These are phyloP conservation scores for Psilocybe azurescens DNA, from an alignment of 768 basidiomycete genomes.

Conservation along the genomic window DNA sequence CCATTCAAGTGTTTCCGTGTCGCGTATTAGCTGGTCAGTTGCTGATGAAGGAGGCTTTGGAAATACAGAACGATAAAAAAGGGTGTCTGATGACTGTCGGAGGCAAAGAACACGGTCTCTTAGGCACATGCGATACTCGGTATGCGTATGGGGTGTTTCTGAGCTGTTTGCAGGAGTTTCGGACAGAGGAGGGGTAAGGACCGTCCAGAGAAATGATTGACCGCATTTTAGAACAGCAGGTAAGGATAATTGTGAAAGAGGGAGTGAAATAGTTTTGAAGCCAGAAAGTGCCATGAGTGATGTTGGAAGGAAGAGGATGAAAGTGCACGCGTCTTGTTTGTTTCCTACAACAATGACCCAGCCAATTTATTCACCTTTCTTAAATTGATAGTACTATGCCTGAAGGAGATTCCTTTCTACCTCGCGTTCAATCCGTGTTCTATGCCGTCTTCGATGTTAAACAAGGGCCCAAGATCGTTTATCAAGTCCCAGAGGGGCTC, in stretches of 20 bases:
- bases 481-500: conserved; percentile 93
- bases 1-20: conserved; percentile 76
- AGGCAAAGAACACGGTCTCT: conserved; percentile 86
- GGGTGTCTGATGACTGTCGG: conserved; percentile 67
- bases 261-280: conserved; percentile 53
- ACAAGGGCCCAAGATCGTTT: conserved; percentile 88
- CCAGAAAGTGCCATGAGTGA: conserved; percentile 37
- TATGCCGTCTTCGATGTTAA: conserved; percentile 90
- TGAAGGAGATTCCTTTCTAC: conserved; percentile 73
- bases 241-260: conserved; percentile 75
- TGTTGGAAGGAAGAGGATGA: conserved; percentile 8
- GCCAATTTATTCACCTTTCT: conserved; percentile 1
- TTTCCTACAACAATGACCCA: conserved; percentile 2
- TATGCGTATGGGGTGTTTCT: conserved; percentile 30
- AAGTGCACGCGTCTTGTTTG: conserved; percentile 11
- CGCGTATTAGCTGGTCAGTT: conserved; percentile 37
- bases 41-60: conserved; percentile 49
- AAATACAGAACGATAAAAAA: conserved; percentile 77
- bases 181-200: conserved; percentile 37
- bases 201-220: conserved; percentile 86
- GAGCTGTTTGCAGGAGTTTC: conserved; percentile 7
- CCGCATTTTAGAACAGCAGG: conserved; percentile 81
- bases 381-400: conserved; percentile 26
- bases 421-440: conserved; percentile 86
- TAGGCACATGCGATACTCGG: conserved; percentile 83